Percentiles rank a stretch among this genome's conserved stretches.
These are phyloP conservation scores for Paxillus ammoniavirescens DNA, from an alignment of 768 basidiomycete species.

Conservation along the genomic window DNA sequence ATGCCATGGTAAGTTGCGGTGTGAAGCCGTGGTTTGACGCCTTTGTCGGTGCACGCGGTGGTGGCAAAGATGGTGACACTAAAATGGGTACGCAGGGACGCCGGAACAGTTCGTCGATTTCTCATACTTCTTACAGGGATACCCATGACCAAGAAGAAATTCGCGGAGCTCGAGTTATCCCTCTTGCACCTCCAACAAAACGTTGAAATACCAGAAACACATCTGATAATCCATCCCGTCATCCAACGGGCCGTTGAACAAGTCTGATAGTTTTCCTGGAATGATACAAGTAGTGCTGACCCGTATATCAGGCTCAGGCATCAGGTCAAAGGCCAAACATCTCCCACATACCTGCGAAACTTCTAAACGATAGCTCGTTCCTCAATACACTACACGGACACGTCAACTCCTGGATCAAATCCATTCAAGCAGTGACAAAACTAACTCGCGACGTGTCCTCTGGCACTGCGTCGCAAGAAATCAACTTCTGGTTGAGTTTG, in stretches of 20 bases:
- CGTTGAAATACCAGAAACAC: slow-evolving; percentile 97
- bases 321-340: slow-evolving; percentile 65
- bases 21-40: slow-evolving; percentile 99
- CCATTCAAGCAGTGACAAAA: slow-evolving; percentile 95
- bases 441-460: slow-evolving; percentile 90
- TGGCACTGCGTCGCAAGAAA: slow-evolving; percentile 96
- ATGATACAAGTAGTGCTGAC: slow-evolving; percentile 31
- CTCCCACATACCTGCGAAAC: slow-evolving; percentile 67
- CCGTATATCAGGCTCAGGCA: slow-evolving; percentile 40
- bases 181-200: slow-evolving; percentile 96
- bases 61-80: slow-evolving; percentile 72
- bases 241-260: slow-evolving; percentile 88
- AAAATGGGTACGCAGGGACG: slow-evolving; percentile 65
- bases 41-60: slow-evolving; percentile 82
- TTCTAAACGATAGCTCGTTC: slow-evolving; percentile 85
- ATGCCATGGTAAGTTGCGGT: slow-evolving; percentile 91
- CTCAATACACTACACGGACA: slow-evolving; percentile 91
- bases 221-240: slow-evolving; percentile 86
- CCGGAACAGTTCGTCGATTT: neutral
- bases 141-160: slow-evolving; percentile 99
- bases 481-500: slow-evolving; percentile 98
- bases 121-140: slow-evolving; percentile 52
- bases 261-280: slow-evolving; percentile 23
- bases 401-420: slow-evolving; percentile 98
- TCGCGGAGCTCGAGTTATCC: slow-evolving; percentile 94